phyloP scores from a whole-genome alignment of 2,329 filamentous ascomycete genomes.

The Graphilbum fragrans region DNA sequence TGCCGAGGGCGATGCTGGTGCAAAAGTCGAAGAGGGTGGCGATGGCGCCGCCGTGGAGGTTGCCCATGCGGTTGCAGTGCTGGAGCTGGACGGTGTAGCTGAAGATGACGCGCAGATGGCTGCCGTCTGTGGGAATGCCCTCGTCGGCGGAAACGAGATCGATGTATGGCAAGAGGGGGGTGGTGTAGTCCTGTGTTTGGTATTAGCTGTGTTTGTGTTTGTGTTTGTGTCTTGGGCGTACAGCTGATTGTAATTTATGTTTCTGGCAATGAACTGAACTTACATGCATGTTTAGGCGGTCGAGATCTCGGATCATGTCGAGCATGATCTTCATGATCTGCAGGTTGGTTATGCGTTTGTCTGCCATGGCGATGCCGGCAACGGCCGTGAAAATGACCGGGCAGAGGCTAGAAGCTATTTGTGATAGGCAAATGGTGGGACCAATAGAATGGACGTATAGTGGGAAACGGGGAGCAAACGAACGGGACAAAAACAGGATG shows the following conservation, averaged over 20 bases:
- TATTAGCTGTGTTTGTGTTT: not conserved
- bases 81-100: slow-evolving; percentile 33
- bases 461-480: too few relatives aligned
- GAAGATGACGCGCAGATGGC: slow-evolving; percentile 17
- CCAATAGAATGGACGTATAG: too few relatives aligned
- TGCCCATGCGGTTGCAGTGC: slow-evolving; percentile 41
- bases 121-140: not conserved
- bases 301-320: not conserved
- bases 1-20: slow-evolving; percentile 45
- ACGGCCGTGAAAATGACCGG: too few relatives aligned
- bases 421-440: too few relatives aligned
- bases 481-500: too few relatives aligned
- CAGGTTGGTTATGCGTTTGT: too few relatives aligned
- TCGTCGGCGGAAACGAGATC: slow-evolving; percentile 22
- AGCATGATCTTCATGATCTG: slow-evolving; percentile 4
- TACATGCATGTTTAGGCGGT: not conserved
- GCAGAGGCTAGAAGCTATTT: too few relatives aligned
- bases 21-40: slow-evolving; percentile 57
- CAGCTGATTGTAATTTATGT: too few relatives aligned
- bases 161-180: slow-evolving; percentile 27
- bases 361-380: too few relatives aligned
- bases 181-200: slow-evolving; percentile 25
- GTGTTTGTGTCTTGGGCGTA: not conserved
- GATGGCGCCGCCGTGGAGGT: slow-evolving; percentile 50
- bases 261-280: too few relatives aligned